Evolutionary conservation across 495 filamentous ascomycete species (phyloP).

Genomic region (Aspergillus nidulans): DNA sequence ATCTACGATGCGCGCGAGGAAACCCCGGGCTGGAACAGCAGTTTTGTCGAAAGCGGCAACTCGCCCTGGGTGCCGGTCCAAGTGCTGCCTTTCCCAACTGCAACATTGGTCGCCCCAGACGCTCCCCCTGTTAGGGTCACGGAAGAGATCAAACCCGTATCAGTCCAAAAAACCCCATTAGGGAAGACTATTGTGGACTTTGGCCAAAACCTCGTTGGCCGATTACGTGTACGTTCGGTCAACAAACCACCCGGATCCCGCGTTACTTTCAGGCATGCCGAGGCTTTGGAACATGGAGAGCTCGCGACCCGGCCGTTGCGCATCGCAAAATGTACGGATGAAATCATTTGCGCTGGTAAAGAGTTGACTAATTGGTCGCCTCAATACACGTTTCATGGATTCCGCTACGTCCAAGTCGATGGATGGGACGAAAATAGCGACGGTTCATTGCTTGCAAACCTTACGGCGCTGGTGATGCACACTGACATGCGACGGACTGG

Average conservation of each 20-base stretch:
- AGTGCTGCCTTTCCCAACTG: conserved; percentile 1
- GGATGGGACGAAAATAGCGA: conserved; percentile 31
- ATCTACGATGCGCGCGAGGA: conserved; percentile 36
- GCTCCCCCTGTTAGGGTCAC: conserved; percentile 4
- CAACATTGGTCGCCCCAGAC: background rate
- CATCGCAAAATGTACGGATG: conserved; percentile 37
- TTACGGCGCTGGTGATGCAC: conserved; percentile 46
- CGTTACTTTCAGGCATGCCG: conserved; percentile 37
- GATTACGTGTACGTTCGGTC: conserved; percentile 27
- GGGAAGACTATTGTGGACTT: conserved; percentile 36
- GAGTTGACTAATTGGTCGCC: conserved; percentile 21
- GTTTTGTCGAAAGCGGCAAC: background rate
- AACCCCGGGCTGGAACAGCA: background rate
- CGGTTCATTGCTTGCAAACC: conserved; percentile 7
- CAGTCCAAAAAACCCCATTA: background rate
- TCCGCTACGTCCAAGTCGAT: conserved; percentile 49
- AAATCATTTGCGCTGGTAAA: conserved; percentile 17
- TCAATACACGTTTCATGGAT: conserved; percentile 55
- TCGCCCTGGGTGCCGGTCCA: background rate
- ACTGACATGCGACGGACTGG: conserved; percentile 48
- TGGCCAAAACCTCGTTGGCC: conserved; percentile 52
- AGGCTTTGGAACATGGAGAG: conserved; percentile 50
- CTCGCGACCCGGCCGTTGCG: conserved; percentile 44
- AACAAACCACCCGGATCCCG: conserved; percentile 26
- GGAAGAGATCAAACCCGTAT: background rate